Conservation (phyloP, 2,329 filamentous ascomycete genomes). For the Colletotrichum horii region DNA sequence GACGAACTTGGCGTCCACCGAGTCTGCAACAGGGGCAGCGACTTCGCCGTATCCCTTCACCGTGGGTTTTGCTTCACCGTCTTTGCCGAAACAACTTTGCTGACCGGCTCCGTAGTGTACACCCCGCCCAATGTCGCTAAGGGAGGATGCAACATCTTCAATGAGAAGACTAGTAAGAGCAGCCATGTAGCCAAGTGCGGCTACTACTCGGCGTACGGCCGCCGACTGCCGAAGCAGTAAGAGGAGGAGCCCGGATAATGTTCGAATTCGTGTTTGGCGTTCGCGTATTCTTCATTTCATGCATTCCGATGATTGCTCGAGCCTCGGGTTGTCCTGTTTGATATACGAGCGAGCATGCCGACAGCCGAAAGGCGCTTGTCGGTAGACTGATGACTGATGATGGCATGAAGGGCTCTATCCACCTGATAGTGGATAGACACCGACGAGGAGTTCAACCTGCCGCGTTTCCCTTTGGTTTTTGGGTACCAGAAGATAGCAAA, state of each 20-base stretch:
- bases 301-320: background rate
- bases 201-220: slow-evolving; percentile 70
- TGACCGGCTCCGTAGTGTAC: slow-evolving; percentile 61
- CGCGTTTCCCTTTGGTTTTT: background rate
- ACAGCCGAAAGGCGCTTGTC: slow-evolving; percentile 10
- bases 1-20: slow-evolving; percentile 88
- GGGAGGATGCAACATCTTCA: slow-evolving; percentile 82
- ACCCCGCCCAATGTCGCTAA: slow-evolving; percentile 89
- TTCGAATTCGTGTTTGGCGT: background rate
- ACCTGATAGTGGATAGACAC: background rate
- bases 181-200: slow-evolving; percentile 74
- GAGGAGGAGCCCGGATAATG: background rate
- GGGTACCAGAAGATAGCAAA: slow-evolving; percentile 18
- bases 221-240: slow-evolving; percentile 49
- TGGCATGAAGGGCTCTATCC: slow-evolving; percentile 11
- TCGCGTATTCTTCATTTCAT: background rate
- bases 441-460: slow-evolving; percentile 18
- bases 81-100: background rate
- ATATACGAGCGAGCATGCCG: background rate
- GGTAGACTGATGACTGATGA: slow-evolving; percentile 13
- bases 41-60: slow-evolving; percentile 85
- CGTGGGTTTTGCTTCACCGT: slow-evolving; percentile 3
- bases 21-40: slow-evolving; percentile 76
- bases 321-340: slow-evolving; percentile 4
- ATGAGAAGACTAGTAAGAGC: slow-evolving; percentile 75